Conservation (phyloP, 2,329 filamentous ascomycete species). For the Emergomyces pasteurianus region DNA sequence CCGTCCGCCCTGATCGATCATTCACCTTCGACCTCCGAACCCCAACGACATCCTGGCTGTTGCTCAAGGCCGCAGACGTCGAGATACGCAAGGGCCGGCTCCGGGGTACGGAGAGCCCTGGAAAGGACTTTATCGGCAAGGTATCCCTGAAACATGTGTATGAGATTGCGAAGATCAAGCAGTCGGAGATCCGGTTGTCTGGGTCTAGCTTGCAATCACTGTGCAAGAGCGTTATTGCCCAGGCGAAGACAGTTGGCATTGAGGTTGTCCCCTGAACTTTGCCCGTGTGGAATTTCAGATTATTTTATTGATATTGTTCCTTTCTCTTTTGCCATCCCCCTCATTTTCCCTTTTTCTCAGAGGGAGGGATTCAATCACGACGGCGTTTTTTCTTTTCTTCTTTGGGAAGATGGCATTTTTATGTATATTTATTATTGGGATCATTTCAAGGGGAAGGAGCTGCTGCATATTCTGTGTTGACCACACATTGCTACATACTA, state of each 20-base stretch:
- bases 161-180: slow-evolving; percentile 97
- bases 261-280: slow-evolving; percentile 49
- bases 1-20: slow-evolving; percentile 80
- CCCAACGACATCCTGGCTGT: slow-evolving; percentile 81
- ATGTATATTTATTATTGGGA: background rate
- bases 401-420: background rate
- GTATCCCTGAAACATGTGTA: slow-evolving; percentile 92
- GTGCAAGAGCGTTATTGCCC: slow-evolving; percentile 61
- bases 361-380: background rate
- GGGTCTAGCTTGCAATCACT: slow-evolving; percentile 59
- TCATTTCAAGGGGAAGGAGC: background rate
- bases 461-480: background rate
- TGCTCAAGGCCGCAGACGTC: slow-evolving; percentile 72
- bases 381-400: background rate
- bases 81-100: slow-evolving; percentile 60
- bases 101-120: slow-evolving; percentile 61
- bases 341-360: background rate
- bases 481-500: background rate
- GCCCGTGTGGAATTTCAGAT: background rate
- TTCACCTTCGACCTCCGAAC: slow-evolving; percentile 92
- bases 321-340: background rate
- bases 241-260: slow-evolving; percentile 65
- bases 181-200: slow-evolving; percentile 60
- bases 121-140: slow-evolving; percentile 66
- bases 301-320: background rate